A percentile compares a stretch with the other conserved stretches of the same genome.
These are phyloP conservation scores for Bolboschoenus planiculmis DNA, from an alignment of 176 grass and related monocot genomes.

Conservation along the genomic window DNA sequence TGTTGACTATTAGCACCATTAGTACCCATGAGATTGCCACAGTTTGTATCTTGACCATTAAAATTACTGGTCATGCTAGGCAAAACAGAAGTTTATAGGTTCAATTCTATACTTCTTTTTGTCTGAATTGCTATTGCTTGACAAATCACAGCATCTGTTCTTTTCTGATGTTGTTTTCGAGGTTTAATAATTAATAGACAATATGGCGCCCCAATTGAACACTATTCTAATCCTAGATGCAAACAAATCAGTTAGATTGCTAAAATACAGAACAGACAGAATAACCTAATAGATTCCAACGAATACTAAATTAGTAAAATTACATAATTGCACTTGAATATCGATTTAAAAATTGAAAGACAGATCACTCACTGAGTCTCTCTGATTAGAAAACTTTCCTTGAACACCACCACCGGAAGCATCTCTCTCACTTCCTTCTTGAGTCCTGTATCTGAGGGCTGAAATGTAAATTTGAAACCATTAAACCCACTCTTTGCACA, in stretches of 20 bases:
- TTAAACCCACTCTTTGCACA: not conserved
- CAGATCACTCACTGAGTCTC: constrained; percentile 84
- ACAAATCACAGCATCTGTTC: not conserved
- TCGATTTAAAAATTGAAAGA: not conserved
- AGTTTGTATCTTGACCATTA: not conserved
- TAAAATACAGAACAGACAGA: not conserved
- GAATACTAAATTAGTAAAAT: not conserved
- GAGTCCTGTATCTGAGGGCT: constrained; percentile 52
- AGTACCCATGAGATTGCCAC: not conserved
- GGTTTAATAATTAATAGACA: not conserved
- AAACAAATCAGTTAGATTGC: not conserved
- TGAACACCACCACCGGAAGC: constrained; percentile 86
- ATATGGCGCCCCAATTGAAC: not conserved
- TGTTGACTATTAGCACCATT: not conserved
- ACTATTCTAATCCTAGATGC: not conserved
- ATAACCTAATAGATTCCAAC: not conserved
- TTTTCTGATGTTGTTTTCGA: not conserved
- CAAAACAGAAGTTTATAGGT: not conserved
- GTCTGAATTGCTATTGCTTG: not conserved
- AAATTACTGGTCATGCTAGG: not conserved
- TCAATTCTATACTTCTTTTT: not conserved
- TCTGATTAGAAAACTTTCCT: constrained; percentile 87
- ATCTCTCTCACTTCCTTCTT: constrained; percentile 89
- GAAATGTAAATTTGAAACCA: constrained; percentile 31
- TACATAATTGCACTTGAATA: not conserved